Evolutionary conservation across 129 eudicot genomes (phyloP).

Genomic region (Tagetes patula): DNA sequence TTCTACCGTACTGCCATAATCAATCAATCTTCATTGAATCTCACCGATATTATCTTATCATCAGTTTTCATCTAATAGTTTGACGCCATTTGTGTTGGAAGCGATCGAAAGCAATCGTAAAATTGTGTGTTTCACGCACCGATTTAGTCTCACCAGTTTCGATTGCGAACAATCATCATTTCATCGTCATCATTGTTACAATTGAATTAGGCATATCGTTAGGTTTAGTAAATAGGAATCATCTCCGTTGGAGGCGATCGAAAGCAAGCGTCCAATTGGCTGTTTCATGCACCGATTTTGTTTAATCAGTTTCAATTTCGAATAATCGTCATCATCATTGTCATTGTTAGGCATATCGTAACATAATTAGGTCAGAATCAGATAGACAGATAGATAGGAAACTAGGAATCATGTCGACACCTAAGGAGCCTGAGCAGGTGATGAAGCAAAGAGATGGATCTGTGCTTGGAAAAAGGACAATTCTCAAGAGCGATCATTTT

Average conservation of each 20-base stretch:
- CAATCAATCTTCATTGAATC: constrained; percentile 8
- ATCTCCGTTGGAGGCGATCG: too few species aligned
- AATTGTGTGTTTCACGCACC: constrained; percentile 14
- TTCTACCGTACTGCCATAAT: constrained; percentile 1
- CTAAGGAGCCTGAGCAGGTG: constrained; percentile 85
- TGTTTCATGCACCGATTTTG: too few species aligned
- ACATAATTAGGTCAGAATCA: constrained; percentile 16
- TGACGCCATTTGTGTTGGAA: not conserved
- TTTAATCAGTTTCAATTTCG: too few species aligned
- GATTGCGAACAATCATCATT: constrained; percentile 5
- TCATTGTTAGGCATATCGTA: too few species aligned
- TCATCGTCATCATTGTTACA: not conserved
- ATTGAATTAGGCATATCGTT: not conserved
- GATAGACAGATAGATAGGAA: constrained; percentile 3
- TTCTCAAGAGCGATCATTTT: constrained; percentile 95
- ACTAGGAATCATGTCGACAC: constrained; percentile 48
- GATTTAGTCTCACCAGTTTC: not conserved
- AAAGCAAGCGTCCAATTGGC: too few species aligned
- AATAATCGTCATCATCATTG: too few species aligned
- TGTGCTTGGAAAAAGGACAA: constrained; percentile 90
- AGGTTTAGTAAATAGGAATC: not conserved
- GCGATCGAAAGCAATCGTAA: constrained; percentile 6
- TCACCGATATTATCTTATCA: not conserved
- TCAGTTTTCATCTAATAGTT: not conserved
- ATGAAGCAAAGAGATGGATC: constrained; percentile 93